Evolutionary conservation across 73 alveolate species (phyloP).

Genomic region (Tetrahymena borealis): DNA sequence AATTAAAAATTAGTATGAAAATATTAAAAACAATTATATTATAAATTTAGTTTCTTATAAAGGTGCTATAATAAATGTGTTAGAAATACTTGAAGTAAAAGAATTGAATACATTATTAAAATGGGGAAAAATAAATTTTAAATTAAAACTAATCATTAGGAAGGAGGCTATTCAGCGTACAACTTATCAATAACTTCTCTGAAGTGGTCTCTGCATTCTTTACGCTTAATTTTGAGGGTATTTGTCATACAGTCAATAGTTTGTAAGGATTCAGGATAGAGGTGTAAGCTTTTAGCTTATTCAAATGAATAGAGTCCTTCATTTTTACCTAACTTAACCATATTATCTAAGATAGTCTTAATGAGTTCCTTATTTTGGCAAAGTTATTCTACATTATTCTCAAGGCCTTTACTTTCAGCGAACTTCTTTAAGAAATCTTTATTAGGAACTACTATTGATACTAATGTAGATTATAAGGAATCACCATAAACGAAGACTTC

Average conservation of each 20-base stretch:
- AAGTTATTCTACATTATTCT: conserved; percentile 21
- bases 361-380: neutral
- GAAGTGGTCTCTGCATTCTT: neutral
- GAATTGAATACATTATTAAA: neutral
- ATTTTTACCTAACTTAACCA: neutral
- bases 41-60: no score
- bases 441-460: conserved; percentile 78
- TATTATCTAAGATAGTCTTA: neutral
- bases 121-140: neutral
- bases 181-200: neutral
- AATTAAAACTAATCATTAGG: neutral
- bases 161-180: neutral
- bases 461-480: conserved; percentile 56
- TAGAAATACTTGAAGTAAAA: no score
- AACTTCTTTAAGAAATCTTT: conserved; percentile 50
- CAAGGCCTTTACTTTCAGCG: conserved; percentile 5
- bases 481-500: conserved; percentile 92
- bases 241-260: neutral
- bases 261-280: conserved; percentile 12
- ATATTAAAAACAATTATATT: no score
- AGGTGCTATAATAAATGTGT: no score
- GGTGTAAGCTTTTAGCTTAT: neutral
- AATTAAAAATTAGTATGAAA: no score
- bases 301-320: neutral
- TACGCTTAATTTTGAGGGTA: conserved; percentile 5